Percentiles rank a stretch among this genome's conserved stretches.
Evolutionary conservation across 192 early-diverging fungal genomes (phyloP).

Genomic region (Thoreauomyces humboldtii): DNA sequence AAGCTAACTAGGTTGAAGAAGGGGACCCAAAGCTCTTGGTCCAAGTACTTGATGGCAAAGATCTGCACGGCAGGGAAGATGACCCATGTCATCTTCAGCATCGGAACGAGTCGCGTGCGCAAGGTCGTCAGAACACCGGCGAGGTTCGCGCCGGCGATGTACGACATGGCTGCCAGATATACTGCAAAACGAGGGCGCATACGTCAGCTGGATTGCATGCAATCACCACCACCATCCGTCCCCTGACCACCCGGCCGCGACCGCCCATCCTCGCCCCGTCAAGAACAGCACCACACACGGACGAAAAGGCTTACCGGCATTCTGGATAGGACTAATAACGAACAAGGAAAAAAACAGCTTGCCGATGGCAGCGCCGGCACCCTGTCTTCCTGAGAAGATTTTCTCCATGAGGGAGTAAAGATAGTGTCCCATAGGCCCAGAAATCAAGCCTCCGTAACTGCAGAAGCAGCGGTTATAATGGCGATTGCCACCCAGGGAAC

Average conservation of each 20-base stretch:
- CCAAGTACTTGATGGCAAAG: constrained; percentile 74
- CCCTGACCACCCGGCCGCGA: too few species aligned
- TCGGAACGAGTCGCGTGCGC: constrained; percentile 56
- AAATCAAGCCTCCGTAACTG: constrained; percentile 66
- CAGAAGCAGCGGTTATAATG: neutral
- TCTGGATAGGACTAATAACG: constrained; percentile 81
- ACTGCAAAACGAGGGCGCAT: constrained; percentile 48
- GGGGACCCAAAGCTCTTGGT: constrained; percentile 79
- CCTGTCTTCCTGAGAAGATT: constrained; percentile 67
- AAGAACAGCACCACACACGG: neutral
- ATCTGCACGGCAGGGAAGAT: constrained; percentile 77
- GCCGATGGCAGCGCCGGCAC: constrained; percentile 58
- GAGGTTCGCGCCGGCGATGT: constrained; percentile 71
- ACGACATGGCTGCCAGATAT: constrained; percentile 79
- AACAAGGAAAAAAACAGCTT: constrained; percentile 75
- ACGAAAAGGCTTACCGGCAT: constrained; percentile 70
- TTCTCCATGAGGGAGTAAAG: constrained; percentile 75
- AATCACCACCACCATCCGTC: too few species aligned
- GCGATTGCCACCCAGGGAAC: constrained; percentile 60
- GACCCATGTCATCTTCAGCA: constrained; percentile 77
- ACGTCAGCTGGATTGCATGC: too few species aligned
- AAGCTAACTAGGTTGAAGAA: constrained; percentile 89
- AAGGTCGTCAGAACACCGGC: constrained; percentile 55
- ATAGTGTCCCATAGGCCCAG: constrained; percentile 79
- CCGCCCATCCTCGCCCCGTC: neutral